phyloP scores from a whole-genome alignment of 805 yeast genomes.

The Ogataea ramenticola region DNA sequence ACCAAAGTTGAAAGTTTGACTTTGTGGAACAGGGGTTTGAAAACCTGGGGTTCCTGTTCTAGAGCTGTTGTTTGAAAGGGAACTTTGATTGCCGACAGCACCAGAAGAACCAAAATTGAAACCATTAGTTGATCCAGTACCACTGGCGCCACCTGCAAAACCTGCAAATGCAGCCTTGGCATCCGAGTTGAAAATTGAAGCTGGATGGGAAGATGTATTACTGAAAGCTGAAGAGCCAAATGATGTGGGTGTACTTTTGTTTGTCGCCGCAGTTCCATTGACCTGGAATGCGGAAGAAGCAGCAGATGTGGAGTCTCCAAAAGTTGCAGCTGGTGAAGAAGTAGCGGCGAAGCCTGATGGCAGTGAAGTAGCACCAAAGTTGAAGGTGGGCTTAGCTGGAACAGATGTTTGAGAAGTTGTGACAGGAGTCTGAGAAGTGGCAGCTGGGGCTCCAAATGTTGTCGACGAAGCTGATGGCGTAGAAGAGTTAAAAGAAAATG shows the following conservation, averaged over 20 bases:
- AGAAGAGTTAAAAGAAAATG: background rate
- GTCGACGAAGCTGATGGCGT: background rate
- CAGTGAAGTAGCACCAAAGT: conserved; percentile 1
- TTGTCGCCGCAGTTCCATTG: background rate
- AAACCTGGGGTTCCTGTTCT: background rate
- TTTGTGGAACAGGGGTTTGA: background rate
- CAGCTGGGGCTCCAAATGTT: background rate
- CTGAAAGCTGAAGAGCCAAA: background rate
- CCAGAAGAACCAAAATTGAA: conserved; percentile 1
- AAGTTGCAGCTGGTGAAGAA: background rate
- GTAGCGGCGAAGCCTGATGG: background rate
- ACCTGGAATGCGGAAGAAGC: background rate
- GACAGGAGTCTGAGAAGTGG: background rate
- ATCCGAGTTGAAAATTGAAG: background rate
- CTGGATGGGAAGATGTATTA: background rate
- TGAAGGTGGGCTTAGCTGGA: background rate
- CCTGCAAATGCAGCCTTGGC: conserved; percentile 1
- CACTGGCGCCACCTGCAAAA: background rate
- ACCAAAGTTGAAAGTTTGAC: background rate
- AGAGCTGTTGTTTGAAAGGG: background rate
- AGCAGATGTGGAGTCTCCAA: background rate
- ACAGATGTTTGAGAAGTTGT: too few species aligned
- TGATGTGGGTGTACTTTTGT: background rate
- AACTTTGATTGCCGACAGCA: background rate
- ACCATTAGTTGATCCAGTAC: background rate